Evolutionary conservation across 371 early-diverging fungal species (phyloP), one percentile per base, ranked within the genome.

Genomic region (Circinella minor): DNA sequence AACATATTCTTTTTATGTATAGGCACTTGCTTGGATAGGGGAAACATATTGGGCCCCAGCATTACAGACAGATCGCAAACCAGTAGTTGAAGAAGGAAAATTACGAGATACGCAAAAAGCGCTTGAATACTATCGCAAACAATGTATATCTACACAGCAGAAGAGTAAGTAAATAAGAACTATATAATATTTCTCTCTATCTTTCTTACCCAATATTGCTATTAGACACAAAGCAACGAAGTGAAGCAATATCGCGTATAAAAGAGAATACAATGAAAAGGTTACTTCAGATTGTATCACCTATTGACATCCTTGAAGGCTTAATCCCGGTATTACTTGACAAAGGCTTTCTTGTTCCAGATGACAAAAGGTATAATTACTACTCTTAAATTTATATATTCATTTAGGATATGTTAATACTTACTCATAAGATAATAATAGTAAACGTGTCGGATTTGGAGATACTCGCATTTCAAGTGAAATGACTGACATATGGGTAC

Each of bases 1-100:
- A 13, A 37, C 9, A 1, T 17, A 20, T 1, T 38, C 8, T 49
- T 36, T 51, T 11, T 69, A 61, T 60, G 47, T 43, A 15, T 61
- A 81, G 76, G 88, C 88, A 9, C 73, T 87, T 4, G 73, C 73
- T 51, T 87, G 88, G 88, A 67, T 87, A 8, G 68, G 82, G 37
- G 84, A 84, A 15, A 67, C 71, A 60, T 87, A 81, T 54, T 87
- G 88, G 88, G 68, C 66, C 6, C 61, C 67, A 27, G 74, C 70
- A 54, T 51, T 84, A 9, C 77, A 72, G 46, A 70, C 67, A 20
- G 66, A 76, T 18, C 38, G 46, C 17, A 27, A 55, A 27, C 54
- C 54, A 47, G 37, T 49, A 43, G 15, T 60, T 59, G 15, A 55
- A 71, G 36, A 48, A 61, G 37, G 67, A 62, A 39, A 66, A 60